Percentiles rank a stretch among this genome's conserved stretches.
These are phyloP conservation scores for Spinellus fusiger DNA, from an alignment of 192 early-diverging fungal species.

Conservation along the genomic window DNA sequence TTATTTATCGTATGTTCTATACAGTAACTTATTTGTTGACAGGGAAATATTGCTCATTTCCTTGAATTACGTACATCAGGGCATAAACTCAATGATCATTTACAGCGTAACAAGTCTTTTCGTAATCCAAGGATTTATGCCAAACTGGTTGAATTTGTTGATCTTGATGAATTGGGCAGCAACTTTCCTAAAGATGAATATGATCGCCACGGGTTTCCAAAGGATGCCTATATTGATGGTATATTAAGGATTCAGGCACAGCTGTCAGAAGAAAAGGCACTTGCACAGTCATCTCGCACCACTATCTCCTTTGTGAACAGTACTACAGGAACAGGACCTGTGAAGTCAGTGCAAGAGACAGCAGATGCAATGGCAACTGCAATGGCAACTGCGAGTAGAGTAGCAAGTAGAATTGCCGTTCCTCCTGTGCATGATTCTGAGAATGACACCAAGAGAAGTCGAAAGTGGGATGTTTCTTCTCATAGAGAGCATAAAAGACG, in stretches of 20 bases:
- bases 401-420: slow-evolving; percentile 15
- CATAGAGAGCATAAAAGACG: background rate
- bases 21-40: background rate
- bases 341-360: background rate
- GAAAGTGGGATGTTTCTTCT: background rate
- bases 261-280: slow-evolving; percentile 34
- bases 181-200: slow-evolving; percentile 68
- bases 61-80: slow-evolving; percentile 59
- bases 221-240: slow-evolving; percentile 52
- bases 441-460: background rate
- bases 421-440: background rate
- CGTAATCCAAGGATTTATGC: slow-evolving; percentile 88
- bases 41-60: slow-evolving; percentile 78
- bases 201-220: slow-evolving; percentile 62
- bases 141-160: slow-evolving; percentile 78
- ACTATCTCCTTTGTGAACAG: slow-evolving; percentile 10
- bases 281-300: slow-evolving; percentile 20
- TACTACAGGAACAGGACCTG: background rate
- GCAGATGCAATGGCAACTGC: slow-evolving; percentile 15
- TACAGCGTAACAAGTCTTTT: slow-evolving; percentile 82
- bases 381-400: slow-evolving; percentile 20
- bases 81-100: slow-evolving; percentile 72
- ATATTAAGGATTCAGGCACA: slow-evolving; percentile 42
- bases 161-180: slow-evolving; percentile 75
- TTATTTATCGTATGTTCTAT: background rate